phyloP scores from a whole-genome alignment of 495 filamentous ascomycete genomes.

The Penicillium atrosanguineum region DNA sequence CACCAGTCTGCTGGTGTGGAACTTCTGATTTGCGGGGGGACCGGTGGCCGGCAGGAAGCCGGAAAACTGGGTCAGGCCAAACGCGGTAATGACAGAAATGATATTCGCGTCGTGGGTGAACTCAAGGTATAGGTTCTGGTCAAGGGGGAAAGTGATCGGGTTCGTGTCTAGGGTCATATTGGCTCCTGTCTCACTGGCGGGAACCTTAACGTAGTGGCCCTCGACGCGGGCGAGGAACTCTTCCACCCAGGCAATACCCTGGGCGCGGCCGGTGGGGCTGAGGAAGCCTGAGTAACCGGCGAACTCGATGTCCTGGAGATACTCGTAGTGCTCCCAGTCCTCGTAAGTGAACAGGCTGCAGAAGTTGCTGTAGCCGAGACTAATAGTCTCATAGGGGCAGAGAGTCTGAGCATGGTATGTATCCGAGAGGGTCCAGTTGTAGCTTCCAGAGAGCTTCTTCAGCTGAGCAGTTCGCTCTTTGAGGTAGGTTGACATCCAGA shows the following conservation, averaged over 20 bases:
- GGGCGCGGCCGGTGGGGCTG: conserved; percentile 54
- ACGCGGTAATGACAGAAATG: conserved; percentile 41
- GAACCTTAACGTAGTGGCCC: conserved; percentile 48
- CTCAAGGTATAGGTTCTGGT: conserved; percentile 47
- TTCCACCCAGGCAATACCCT: conserved; percentile 59
- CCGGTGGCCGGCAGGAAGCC: conserved; percentile 38
- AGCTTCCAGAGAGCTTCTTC: conserved; percentile 37
- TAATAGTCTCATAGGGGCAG: conserved; percentile 57
- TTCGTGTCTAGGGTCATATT: conserved; percentile 52
- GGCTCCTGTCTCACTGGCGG: conserved; percentile 40
- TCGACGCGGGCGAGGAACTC: conserved; percentile 57
- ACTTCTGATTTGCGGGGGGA: conserved; percentile 44
- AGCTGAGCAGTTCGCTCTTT: conserved; percentile 48
- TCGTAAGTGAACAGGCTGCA: conserved; percentile 49
- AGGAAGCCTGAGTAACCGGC: conserved; percentile 51
- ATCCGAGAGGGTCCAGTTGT: conserved; percentile 50
- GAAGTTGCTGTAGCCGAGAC: conserved; percentile 56
- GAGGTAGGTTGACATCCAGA: conserved; percentile 45
- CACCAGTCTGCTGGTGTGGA: conserved; percentile 54
- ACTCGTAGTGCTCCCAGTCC: conserved; percentile 51
- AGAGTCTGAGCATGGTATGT: conserved; percentile 54
- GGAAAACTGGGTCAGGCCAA: conserved; percentile 53
- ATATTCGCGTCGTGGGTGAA: conserved; percentile 35
- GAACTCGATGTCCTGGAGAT: conserved; percentile 56
- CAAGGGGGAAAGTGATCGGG: conserved; percentile 43